Evolutionary conservation across 2,329 filamentous ascomycete species (phyloP).

Genomic region (Alternaria novae-zelandiae): DNA sequence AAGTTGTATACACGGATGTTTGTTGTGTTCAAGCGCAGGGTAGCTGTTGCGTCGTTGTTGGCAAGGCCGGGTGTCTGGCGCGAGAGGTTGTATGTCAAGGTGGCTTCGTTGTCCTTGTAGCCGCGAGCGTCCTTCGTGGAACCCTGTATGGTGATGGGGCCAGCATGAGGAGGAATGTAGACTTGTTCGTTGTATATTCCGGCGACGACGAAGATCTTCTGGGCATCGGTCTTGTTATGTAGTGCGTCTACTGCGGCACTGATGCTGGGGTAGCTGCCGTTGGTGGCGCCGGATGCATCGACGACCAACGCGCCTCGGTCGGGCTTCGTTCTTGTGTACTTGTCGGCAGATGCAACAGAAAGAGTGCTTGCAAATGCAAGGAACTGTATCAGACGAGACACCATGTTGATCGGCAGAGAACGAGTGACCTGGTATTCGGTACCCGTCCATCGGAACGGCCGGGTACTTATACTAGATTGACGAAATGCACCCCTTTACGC

Average conservation of each 20-base stretch:
- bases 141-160: slow-evolving; percentile 62
- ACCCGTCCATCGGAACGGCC: neutral
- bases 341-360: slow-evolving; percentile 6
- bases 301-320: slow-evolving; percentile 23
- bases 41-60: slow-evolving; percentile 60
- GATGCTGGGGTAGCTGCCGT: slow-evolving; percentile 21
- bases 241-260: slow-evolving; percentile 22
- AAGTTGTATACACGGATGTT: slow-evolving; percentile 66
- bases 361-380: neutral
- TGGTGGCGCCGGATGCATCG: slow-evolving; percentile 19
- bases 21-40: slow-evolving; percentile 52
- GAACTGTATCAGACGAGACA: neutral
- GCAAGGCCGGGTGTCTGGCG: slow-evolving; percentile 32
- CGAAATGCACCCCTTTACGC: neutral
- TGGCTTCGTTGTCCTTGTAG: slow-evolving; percentile 64
- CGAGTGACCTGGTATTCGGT: neutral
- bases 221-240: slow-evolving; percentile 12
- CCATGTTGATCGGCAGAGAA: neutral
- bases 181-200: slow-evolving; percentile 67
- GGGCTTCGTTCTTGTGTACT: slow-evolving; percentile 18
- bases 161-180: slow-evolving; percentile 54
- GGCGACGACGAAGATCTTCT: slow-evolving; percentile 62
- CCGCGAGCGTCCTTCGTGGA: slow-evolving; percentile 58
- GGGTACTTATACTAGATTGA: slow-evolving; percentile 2
- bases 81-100: slow-evolving; percentile 52